Percentiles rank a stretch among this genome's conserved stretches.
These are phyloP conservation scores for Pelargonium cotyledonis DNA, from an alignment of 441 rosid species.

Conservation along the genomic window DNA sequence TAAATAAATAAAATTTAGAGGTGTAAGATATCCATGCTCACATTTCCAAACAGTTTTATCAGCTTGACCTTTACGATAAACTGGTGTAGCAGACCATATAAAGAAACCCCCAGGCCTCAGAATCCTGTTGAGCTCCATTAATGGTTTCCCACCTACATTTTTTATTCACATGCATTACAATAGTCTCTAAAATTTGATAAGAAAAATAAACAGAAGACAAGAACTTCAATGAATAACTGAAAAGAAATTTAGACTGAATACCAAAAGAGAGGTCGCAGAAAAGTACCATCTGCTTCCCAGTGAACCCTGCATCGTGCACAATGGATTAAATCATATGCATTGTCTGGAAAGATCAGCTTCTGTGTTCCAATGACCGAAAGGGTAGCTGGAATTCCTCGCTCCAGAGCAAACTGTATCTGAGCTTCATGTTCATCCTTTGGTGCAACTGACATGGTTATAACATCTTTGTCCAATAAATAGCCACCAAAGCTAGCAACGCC, in stretches of 20 bases:
- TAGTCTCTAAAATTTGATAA: slow-evolving; percentile 11
- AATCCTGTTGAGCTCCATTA: slow-evolving; percentile 81
- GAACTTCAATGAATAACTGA: neutral
- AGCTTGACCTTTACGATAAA: slow-evolving; percentile 54
- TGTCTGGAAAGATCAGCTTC: slow-evolving; percentile 57
- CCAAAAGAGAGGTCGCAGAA: slow-evolving; percentile 4
- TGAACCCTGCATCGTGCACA: slow-evolving; percentile 94
- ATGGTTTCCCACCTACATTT: slow-evolving; percentile 75
- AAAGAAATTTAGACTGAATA: slow-evolving; percentile 8
- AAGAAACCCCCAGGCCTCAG: slow-evolving; percentile 92
- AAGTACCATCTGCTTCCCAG: slow-evolving; percentile 81
- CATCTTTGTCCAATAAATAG: slow-evolving; percentile 59
- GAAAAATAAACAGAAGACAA: slow-evolving; percentile 2
- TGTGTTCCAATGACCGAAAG: slow-evolving; percentile 81
- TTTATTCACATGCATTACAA: slow-evolving; percentile 11
- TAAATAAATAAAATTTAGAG: neutral
- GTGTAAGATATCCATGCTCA: slow-evolving; percentile 6
- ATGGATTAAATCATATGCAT: slow-evolving; percentile 73
- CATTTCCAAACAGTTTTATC: slow-evolving; percentile 62
- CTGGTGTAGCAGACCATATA: slow-evolving; percentile 92
- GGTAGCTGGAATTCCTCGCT: slow-evolving; percentile 86
- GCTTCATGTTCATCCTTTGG: slow-evolving; percentile 98
- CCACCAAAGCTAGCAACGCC: slow-evolving; percentile 97
- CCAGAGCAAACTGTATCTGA: slow-evolving; percentile 92
- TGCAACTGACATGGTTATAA: slow-evolving; percentile 82